Conservation (phyloP, 306 rosid genomes). For the Trifolium subterraneum region DNA sequence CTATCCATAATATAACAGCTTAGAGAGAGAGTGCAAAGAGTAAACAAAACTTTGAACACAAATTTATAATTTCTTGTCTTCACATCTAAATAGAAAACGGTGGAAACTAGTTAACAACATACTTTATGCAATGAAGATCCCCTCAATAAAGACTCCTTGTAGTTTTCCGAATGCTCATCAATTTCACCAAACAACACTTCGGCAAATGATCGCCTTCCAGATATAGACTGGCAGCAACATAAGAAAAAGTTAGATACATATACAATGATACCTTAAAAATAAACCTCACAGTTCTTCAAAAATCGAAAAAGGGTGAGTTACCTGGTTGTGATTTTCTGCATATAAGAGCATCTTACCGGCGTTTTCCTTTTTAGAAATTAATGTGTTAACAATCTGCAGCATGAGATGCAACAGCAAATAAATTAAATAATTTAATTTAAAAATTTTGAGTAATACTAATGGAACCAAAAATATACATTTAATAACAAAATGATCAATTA, state of each 20-base stretch:
- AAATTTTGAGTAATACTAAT: slow-evolving; percentile 17
- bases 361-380: slow-evolving; percentile 63
- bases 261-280: not conserved
- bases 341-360: slow-evolving; percentile 80
- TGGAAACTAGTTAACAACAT: slow-evolving; percentile 40
- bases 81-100: slow-evolving; percentile 26
- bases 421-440: slow-evolving; percentile 30
- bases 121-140: slow-evolving; percentile 95
- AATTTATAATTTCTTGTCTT: slow-evolving; percentile 16
- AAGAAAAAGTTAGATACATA: slow-evolving; percentile 34
- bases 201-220: slow-evolving; percentile 87
- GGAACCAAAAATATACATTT: slow-evolving; percentile 23
- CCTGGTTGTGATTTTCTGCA: slow-evolving; percentile 96
- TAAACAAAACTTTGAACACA: slow-evolving; percentile 11
- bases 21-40: not conserved
- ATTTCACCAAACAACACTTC: slow-evolving; percentile 81
- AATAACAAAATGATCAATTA: slow-evolving; percentile 25
- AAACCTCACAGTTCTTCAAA: not conserved
- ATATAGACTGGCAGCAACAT: slow-evolving; percentile 71
- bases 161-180: slow-evolving; percentile 51
- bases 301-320: slow-evolving; percentile 37
- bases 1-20: slow-evolving; percentile 14
- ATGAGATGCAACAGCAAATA: slow-evolving; percentile 24
- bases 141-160: slow-evolving; percentile 64
- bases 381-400: slow-evolving; percentile 75